Evolutionary conservation across 352 stramenopile species (phyloP).

Genomic region (Globisporangium heterothallicum): DNA sequence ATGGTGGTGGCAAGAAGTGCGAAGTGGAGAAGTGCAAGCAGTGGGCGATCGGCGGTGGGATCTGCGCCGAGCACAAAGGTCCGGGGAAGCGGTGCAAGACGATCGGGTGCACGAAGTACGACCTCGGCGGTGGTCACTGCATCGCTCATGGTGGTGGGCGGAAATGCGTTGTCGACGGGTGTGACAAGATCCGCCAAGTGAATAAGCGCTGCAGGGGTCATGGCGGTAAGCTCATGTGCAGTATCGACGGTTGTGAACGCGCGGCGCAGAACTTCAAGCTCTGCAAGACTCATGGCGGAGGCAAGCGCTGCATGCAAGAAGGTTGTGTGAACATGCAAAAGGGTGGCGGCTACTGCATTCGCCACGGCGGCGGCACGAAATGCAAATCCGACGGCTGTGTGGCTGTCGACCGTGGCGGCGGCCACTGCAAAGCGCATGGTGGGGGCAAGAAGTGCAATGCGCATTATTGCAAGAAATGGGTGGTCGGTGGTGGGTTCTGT

Average conservation of each 20-base stretch:
- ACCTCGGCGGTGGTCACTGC: slow-evolving; percentile 77
- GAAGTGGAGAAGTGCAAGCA: slow-evolving; percentile 68
- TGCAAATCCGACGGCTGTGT: slow-evolving; percentile 61
- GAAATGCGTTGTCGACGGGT: slow-evolving; percentile 81
- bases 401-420: slow-evolving; percentile 68
- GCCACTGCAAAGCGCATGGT: slow-evolving; percentile 81
- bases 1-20: slow-evolving; percentile 85
- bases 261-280: slow-evolving; percentile 77
- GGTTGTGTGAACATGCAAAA: slow-evolving; percentile 84
- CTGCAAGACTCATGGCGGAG: slow-evolving; percentile 80
- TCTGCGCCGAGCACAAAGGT: slow-evolving; percentile 75
- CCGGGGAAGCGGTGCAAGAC: slow-evolving; percentile 78
- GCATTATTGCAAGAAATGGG: slow-evolving; percentile 74
- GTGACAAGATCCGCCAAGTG: slow-evolving; percentile 80
- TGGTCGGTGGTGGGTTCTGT: slow-evolving; percentile 73
- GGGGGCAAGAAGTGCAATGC: slow-evolving; percentile 75
- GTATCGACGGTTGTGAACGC: slow-evolving; percentile 69
- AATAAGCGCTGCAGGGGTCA: slow-evolving; percentile 82
- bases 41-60: slow-evolving; percentile 73
- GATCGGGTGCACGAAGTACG: slow-evolving; percentile 72
- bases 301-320: slow-evolving; percentile 60
- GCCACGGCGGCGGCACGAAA: slow-evolving; percentile 73
- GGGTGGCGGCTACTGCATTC: slow-evolving; percentile 79
- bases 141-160: slow-evolving; percentile 80
- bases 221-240: slow-evolving; percentile 76